These are phyloP conservation scores for Nakaseomyces delphensis DNA, from an alignment of 1,139 yeast species.

Conservation along the genomic window DNA sequence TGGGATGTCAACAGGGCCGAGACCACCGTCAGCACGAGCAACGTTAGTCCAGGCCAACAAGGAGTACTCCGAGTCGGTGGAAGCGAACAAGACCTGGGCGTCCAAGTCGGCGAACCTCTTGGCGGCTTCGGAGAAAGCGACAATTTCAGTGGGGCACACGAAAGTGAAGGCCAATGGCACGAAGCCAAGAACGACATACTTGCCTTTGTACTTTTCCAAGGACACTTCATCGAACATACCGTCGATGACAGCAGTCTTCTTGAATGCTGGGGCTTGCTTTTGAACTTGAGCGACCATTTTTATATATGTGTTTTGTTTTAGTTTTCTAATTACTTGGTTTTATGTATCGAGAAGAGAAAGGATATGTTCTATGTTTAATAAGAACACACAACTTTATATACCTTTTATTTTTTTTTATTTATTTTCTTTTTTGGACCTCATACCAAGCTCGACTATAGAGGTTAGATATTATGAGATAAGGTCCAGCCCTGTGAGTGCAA, in stretches of 20 bases:
- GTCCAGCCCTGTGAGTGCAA: too few species aligned
- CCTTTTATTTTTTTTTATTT: too few species aligned
- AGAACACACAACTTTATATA: too few species aligned
- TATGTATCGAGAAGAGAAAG: too few species aligned
- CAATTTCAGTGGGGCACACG: slow-evolving; percentile 97
- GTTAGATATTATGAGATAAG: too few species aligned
- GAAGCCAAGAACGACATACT: slow-evolving; percentile 94
- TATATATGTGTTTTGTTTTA: neutral
- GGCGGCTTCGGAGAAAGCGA: slow-evolving; percentile 94
- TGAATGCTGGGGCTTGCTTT: slow-evolving; percentile 93
- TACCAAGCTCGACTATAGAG: too few species aligned
- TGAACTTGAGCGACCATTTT: slow-evolving; percentile 81
- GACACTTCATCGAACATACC: slow-evolving; percentile 92
- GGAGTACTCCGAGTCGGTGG: slow-evolving; percentile 97
- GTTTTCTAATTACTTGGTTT: too few species aligned
- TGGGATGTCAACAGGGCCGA: slow-evolving; percentile 91
- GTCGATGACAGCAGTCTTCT: slow-evolving; percentile 92
- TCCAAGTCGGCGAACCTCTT: slow-evolving; percentile 82
- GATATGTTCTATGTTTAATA: too few species aligned
- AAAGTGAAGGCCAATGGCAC: slow-evolving; percentile 98
- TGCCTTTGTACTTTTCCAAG: slow-evolving; percentile 91
- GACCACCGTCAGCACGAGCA: slow-evolving; percentile 95
- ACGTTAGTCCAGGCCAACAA: slow-evolving; percentile 97
- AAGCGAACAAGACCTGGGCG: slow-evolving; percentile 85
- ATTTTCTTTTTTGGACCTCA: too few species aligned